Evolutionary conservation across 257 asterid species (phyloP).

Genomic region (Solanum clarkiae): DNA sequence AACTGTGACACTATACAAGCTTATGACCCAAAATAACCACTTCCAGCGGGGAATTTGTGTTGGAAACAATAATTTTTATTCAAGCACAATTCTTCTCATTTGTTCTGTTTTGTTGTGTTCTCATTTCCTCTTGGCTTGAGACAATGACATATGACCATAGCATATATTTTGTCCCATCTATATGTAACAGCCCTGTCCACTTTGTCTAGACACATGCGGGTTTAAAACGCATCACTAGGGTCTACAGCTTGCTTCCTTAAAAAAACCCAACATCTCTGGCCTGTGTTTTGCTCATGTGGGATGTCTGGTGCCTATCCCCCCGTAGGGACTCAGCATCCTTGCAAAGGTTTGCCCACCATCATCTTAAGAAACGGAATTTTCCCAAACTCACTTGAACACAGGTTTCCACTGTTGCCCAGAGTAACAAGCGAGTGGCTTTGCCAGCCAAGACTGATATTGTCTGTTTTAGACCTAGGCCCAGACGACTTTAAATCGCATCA

Average conservation of each 20-base stretch:
- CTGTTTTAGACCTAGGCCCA: neutral
- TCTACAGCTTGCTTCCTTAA: neutral
- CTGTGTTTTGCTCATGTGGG: neutral
- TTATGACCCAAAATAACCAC: neutral
- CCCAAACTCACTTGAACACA: neutral
- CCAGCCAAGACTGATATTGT: neutral
- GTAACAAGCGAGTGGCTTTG: neutral
- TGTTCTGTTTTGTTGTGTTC: neutral
- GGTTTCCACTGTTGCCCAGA: neutral
- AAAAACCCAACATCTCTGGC: neutral
- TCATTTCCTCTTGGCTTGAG: neutral
- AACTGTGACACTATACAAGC: neutral
- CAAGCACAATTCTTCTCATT: neutral
- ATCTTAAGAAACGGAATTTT: neutral
- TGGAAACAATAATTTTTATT: neutral
- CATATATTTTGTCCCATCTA: neutral
- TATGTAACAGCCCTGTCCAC: neutral
- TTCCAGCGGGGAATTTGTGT: neutral
- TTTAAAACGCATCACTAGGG: neutral
- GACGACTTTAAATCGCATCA: neutral
- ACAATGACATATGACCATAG: neutral
- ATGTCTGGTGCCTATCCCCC: neutral
- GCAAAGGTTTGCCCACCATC: neutral
- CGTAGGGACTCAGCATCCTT: neutral
- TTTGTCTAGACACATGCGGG: neutral